Base-by-base conservation (phyloP, 192 early-diverging fungal species). In the Linnemannia schmuckeri region DNA sequence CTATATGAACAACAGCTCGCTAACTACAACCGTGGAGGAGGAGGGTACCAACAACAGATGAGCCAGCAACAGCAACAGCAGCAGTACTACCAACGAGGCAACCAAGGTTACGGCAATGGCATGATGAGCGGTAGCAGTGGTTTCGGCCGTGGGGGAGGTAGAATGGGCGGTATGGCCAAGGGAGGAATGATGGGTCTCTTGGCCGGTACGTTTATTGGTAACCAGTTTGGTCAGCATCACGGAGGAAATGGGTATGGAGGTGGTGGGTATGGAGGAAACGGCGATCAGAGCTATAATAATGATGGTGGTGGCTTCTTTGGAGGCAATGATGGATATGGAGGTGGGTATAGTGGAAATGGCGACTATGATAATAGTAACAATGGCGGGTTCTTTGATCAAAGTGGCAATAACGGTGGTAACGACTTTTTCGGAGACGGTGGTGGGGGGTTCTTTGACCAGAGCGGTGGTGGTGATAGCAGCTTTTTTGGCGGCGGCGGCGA, bases 161-260 rank as follows among this genome's bases (percentile, higher is more conserved):
- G 69, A n/a, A 82, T 77, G 74, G 81, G 81, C 12, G 33, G 73
- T 8, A 72, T 82, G 74, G 80, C 80, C 27, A 76, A 70, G 40
- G 80, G 80, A 40, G 80, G 80, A 1, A 55, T 76, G 74, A 57
- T 76, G 69, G 80, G 80, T 12, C 17, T 82, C 0, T 40, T 76
- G 37, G 80, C 74, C 0, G 80, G 69, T 3, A 17, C 73, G 1
- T 17, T 81, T 9, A 27, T 81, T 15, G 80, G 73, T 1, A 22
- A 37, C 40, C 20, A 42, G 1, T 40, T 75, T 10, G 73, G 80
- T 13, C 35, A 41, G 0, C 79, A 74, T 18, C 54, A 47, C 24
- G 49, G 18, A 8, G 79, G 49, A 6, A 72, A 35, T 10, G 72
- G 57, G 13, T 76, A 66, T 35, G 74, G 74, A 22, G 30, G 54